These are phyloP conservation scores for Ambrosiella xylebori DNA, from an alignment of 2,329 filamentous ascomycete genomes.

Conservation along the genomic window DNA sequence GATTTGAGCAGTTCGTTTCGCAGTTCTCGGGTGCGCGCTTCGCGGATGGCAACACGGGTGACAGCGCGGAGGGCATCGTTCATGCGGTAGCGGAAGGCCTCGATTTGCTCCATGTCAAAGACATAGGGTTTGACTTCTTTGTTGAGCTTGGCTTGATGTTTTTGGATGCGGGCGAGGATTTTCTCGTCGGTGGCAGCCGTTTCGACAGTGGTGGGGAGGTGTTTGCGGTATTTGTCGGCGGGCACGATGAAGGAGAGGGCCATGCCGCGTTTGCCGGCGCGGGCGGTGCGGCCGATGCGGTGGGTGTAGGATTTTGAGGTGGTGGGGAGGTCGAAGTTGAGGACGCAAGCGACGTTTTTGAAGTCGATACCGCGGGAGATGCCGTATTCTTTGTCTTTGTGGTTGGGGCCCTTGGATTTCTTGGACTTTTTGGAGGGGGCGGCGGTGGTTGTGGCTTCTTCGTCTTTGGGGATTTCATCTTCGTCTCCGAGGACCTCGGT, in stretches of 20 bases:
- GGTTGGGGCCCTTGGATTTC: constrained; percentile 27
- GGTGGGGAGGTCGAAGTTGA: constrained; percentile 91
- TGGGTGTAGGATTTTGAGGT: constrained; percentile 91
- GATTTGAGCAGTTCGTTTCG: constrained; percentile 80
- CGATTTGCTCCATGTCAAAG: constrained; percentile 87
- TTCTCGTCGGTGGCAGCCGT: constrained; percentile 71
- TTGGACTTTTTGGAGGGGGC: constrained; percentile 14
- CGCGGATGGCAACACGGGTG: constrained; percentile 74
- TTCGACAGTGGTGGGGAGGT: constrained; percentile 66
- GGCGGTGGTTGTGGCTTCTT: neutral
- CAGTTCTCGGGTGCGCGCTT: constrained; percentile 76
- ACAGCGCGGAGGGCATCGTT: constrained; percentile 81
- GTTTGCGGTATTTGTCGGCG: constrained; percentile 64
- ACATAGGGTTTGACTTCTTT: constrained; percentile 77
- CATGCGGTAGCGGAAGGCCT: constrained; percentile 89
- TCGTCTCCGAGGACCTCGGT: constrained; percentile 63
- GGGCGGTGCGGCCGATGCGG: constrained; percentile 80
- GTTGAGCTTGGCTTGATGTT: constrained; percentile 60
- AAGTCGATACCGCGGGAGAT: constrained; percentile 96
- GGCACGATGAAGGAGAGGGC: constrained; percentile 91
- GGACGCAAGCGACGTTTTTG: constrained; percentile 79
- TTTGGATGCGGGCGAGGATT: constrained; percentile 61
- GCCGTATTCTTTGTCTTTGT: constrained; percentile 74
- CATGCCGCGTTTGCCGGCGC: constrained; percentile 83
- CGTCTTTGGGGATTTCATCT: constrained; percentile 21